These are phyloP conservation scores for Lentinula guzmanii DNA, from an alignment of 768 basidiomycete species.

Conservation along the genomic window DNA sequence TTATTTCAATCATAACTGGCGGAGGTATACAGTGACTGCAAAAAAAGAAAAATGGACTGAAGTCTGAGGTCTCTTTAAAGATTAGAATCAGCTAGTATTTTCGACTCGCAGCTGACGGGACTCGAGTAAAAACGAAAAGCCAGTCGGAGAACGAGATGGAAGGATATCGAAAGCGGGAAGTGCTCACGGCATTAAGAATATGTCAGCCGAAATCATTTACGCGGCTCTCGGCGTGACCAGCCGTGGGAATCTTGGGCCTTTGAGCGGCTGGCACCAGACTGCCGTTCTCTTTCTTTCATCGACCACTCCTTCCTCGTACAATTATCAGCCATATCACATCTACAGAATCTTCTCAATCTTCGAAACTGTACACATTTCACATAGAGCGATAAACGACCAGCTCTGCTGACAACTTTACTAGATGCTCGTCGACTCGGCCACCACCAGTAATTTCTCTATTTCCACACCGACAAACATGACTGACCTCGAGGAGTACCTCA, in stretches of 20 bases:
- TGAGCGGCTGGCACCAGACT: neutral
- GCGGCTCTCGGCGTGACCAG: neutral
- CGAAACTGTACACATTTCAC: neutral
- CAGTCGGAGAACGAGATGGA: neutral
- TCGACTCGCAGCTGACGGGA: neutral
- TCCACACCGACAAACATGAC: neutral
- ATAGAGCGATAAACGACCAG: neutral
- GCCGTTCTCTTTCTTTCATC: neutral
- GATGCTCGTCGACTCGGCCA: neutral
- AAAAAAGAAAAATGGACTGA: neutral
- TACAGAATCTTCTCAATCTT: neutral
- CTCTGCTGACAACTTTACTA: neutral
- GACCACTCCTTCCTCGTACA: neutral
- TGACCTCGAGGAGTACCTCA: constrained; percentile 3
- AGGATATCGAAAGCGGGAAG: neutral
- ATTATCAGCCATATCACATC: neutral
- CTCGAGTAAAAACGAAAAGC: neutral
- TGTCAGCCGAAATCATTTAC: neutral
- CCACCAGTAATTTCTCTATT: neutral
- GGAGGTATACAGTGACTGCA: neutral
- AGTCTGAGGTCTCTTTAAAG: too few relatives aligned
- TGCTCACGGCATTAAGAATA: neutral
- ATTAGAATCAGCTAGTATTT: neutral
- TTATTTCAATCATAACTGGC: neutral
- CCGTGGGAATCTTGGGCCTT: neutral